Conservation (phyloP, 345 rosid genomes). For the Citrus mangshanensis region DNA sequence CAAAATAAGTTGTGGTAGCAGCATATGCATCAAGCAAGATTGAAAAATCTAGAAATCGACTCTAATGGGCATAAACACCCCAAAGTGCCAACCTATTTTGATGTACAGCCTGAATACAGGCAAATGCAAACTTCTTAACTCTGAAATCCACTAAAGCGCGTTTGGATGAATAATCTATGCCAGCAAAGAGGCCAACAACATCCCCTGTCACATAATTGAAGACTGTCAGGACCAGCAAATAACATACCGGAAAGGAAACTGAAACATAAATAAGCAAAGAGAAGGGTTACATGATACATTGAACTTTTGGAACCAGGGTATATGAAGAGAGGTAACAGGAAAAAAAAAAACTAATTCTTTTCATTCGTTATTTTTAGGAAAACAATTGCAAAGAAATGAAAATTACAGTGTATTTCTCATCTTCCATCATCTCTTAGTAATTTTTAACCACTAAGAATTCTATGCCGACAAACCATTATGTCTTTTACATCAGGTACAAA, state of each 20-base stretch:
- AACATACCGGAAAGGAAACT: constrained; percentile 13
- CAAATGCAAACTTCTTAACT: constrained; percentile 64
- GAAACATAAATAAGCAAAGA: background rate
- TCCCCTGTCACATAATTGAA: constrained; percentile 59
- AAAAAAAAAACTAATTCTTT: background rate
- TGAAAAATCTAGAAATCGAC: background rate
- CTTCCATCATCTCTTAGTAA: background rate
- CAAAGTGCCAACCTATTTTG: constrained; percentile 60
- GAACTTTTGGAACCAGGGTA: background rate
- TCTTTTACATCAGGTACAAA: background rate
- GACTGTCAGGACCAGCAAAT: constrained; percentile 10
- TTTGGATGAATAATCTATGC: constrained; percentile 45
- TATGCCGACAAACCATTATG: background rate
- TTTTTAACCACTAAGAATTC: background rate
- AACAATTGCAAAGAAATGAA: background rate
- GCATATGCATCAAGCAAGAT: background rate
- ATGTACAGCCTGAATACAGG: constrained; percentile 74
- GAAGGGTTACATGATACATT: background rate
- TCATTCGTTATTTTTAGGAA: background rate
- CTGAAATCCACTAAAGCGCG: constrained; percentile 69
- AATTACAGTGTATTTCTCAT: background rate
- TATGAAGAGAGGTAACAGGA: background rate
- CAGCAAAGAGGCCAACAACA: constrained; percentile 60
- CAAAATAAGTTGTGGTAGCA: background rate
- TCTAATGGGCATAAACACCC: background rate